These are phyloP conservation scores for Arctostaphylos glauca DNA, from an alignment of 148 eudicot genomes.

Conservation along the genomic window DNA sequence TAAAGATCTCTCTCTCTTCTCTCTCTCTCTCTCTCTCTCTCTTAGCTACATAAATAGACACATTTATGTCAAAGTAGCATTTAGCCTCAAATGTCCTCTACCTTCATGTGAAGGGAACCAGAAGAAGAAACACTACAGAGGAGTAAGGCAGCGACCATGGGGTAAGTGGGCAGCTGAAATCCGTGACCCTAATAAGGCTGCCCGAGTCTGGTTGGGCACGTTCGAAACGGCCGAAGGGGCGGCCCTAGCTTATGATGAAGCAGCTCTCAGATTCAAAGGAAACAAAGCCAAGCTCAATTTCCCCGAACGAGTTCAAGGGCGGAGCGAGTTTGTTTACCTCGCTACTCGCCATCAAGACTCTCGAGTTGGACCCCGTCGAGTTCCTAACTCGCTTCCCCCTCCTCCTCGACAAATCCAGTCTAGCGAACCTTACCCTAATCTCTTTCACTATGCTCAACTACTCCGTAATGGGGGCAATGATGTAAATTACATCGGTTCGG, in stretches of 20 bases:
- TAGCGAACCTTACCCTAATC: background rate
- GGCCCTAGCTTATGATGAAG: background rate
- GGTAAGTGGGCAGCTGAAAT: slow-evolving; percentile 12
- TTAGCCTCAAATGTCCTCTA: background rate
- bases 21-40: too few relatives aligned
- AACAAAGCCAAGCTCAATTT: slow-evolving; percentile 8
- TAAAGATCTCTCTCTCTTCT: background rate
- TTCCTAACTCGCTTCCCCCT: background rate
- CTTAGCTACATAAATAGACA: background rate
- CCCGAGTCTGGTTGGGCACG: slow-evolving; percentile 3
- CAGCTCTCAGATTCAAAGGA: slow-evolving; percentile 11
- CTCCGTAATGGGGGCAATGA: background rate
- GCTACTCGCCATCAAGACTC: background rate
- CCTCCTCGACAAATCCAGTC: background rate
- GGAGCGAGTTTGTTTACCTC: background rate
- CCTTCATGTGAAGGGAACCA: slow-evolving; percentile 7
- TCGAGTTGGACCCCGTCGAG: background rate
- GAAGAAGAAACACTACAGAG: slow-evolving; percentile 10
- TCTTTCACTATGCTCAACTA: background rate
- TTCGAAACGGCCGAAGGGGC: slow-evolving; percentile 6
- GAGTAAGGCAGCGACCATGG: slow-evolving; percentile 11
- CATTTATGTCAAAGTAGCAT: background rate
- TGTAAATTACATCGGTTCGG: background rate
- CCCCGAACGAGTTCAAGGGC: slow-evolving; percentile 2
- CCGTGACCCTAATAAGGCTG: slow-evolving; percentile 8